These are phyloP conservation scores for Euphorbia celastroides DNA, from an alignment of 441 rosid genomes.

Conservation along the genomic window DNA sequence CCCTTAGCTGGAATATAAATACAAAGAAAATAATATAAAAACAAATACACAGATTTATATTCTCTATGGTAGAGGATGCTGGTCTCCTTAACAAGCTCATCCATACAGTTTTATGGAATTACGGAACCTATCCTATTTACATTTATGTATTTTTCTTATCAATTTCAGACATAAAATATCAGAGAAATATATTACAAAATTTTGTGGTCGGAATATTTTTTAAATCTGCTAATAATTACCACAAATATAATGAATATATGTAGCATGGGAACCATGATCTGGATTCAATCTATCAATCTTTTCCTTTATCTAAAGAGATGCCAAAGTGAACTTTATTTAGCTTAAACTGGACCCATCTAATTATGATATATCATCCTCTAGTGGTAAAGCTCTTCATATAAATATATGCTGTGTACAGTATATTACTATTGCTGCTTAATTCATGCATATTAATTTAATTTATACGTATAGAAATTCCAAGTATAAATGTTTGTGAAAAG, in stretches of 20 bases:
- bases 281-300: neutral
- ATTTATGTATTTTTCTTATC: neutral
- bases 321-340: neutral
- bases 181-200: no score
- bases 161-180: no score
- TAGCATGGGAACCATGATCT: constrained; percentile 12
- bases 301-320: constrained; percentile 10
- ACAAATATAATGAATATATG: neutral
- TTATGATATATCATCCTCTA: neutral
- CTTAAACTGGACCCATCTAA: constrained; percentile 2
- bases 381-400: neutral
- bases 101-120: constrained; percentile 7
- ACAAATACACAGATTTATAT: constrained; percentile 10
- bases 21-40: constrained; percentile 21
- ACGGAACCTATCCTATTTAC: neutral
- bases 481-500: neutral
- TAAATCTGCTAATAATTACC: neutral
- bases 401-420: neutral
- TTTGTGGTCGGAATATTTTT: no score
- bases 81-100: constrained; percentile 39
- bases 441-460: neutral
- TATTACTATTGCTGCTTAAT: neutral
- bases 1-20: constrained; percentile 46
- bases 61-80: constrained; percentile 22
- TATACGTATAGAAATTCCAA: neutral